A percentile compares a stretch with the other conserved stretches of the same genome.
These are phyloP conservation scores for Colletotrichum sansevieriae DNA, from an alignment of 2,329 filamentous ascomycete species.

Conservation along the genomic window DNA sequence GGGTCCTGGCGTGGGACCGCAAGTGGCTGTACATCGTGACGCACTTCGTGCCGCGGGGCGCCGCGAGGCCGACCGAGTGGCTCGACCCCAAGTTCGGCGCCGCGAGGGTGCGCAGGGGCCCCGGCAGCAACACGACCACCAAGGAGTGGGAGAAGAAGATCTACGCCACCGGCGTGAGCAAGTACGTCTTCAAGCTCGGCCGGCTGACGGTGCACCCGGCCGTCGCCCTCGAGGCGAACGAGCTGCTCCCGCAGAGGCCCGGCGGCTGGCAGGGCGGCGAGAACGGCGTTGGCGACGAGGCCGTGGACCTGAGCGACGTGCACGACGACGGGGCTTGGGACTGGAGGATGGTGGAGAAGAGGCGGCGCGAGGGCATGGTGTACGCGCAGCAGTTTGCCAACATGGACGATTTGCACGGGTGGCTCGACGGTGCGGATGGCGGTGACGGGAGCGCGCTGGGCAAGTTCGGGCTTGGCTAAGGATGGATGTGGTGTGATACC, in stretches of 20 bases:
- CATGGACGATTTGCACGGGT: slow-evolving; percentile 65
- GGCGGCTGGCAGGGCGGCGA: slow-evolving; percentile 70
- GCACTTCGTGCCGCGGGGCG: slow-evolving; percentile 76
- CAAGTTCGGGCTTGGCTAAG: slow-evolving; percentile 58
- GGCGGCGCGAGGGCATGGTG: slow-evolving; percentile 67
- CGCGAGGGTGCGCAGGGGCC: slow-evolving; percentile 44
- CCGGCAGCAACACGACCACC: slow-evolving; percentile 51
- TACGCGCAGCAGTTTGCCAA: slow-evolving; percentile 68
- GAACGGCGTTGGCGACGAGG: slow-evolving; percentile 55
- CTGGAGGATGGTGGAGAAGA: slow-evolving; percentile 69
- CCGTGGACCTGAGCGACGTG: slow-evolving; percentile 54
- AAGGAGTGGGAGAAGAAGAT: slow-evolving; percentile 72
- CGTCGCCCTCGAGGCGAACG: slow-evolving; percentile 77
- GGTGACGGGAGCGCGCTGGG: slow-evolving; percentile 66
- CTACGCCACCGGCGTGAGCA: slow-evolving; percentile 79
- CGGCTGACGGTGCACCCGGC: slow-evolving; percentile 88
- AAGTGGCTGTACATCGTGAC: slow-evolving; percentile 86
- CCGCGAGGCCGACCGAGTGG: slow-evolving; percentile 68
- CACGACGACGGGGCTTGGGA: slow-evolving; percentile 62
- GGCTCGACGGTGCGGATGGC: slow-evolving; percentile 66
- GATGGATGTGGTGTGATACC: slow-evolving; percentile 26
- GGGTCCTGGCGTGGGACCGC: slow-evolving; percentile 80
- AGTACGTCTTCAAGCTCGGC: slow-evolving; percentile 87
- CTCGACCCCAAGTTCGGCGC: slow-evolving; percentile 61
- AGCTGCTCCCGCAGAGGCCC: slow-evolving; percentile 80